These are phyloP conservation scores for Curvularia spicifera DNA, from an alignment of 2,329 filamentous ascomycete species.

Conservation along the genomic window DNA sequence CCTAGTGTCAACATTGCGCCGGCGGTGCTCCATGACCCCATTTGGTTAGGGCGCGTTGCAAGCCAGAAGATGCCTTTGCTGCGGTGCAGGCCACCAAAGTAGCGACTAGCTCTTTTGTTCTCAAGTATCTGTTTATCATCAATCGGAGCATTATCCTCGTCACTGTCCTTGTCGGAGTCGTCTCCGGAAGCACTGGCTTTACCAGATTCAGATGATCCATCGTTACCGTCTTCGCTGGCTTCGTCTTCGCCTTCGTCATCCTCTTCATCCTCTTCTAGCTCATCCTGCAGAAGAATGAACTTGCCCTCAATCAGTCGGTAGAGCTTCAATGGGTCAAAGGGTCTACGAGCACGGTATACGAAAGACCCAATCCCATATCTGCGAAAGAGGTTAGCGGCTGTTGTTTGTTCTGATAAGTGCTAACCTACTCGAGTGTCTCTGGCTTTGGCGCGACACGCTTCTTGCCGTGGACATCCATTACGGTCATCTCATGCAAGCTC, in stretches of 20 bases:
- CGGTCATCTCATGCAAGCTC: slow-evolving; percentile 71
- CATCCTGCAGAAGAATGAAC: slow-evolving; percentile 53
- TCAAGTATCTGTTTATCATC: slow-evolving; percentile 56
- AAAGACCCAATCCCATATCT: slow-evolving; percentile 73
- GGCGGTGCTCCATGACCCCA: slow-evolving; percentile 68
- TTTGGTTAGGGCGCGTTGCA: slow-evolving; percentile 62
- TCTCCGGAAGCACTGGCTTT: slow-evolving; percentile 21
- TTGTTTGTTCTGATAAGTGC: background rate
- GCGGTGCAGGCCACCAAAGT: slow-evolving; percentile 64
- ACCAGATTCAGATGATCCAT: slow-evolving; percentile 26
- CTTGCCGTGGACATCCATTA: slow-evolving; percentile 62
- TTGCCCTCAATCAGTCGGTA: slow-evolving; percentile 53
- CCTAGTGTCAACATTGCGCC: slow-evolving; percentile 68
- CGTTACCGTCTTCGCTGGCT: slow-evolving; percentile 16
- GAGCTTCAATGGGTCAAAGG: slow-evolving; percentile 52
- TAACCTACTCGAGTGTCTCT: slow-evolving; percentile 68
- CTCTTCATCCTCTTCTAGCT: slow-evolving; percentile 58
- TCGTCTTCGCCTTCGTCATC: slow-evolving; percentile 6
- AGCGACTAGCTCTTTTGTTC: slow-evolving; percentile 62
- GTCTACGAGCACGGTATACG: slow-evolving; percentile 65
- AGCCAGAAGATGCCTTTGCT: slow-evolving; percentile 69
- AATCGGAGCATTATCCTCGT: slow-evolving; percentile 44
- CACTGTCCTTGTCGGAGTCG: slow-evolving; percentile 26
- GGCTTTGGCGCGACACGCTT: slow-evolving; percentile 69
- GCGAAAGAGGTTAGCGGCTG: background rate